Base-by-base conservation (phyloP, 495 filamentous ascomycete species). In the Apodospora peruviana region DNA sequence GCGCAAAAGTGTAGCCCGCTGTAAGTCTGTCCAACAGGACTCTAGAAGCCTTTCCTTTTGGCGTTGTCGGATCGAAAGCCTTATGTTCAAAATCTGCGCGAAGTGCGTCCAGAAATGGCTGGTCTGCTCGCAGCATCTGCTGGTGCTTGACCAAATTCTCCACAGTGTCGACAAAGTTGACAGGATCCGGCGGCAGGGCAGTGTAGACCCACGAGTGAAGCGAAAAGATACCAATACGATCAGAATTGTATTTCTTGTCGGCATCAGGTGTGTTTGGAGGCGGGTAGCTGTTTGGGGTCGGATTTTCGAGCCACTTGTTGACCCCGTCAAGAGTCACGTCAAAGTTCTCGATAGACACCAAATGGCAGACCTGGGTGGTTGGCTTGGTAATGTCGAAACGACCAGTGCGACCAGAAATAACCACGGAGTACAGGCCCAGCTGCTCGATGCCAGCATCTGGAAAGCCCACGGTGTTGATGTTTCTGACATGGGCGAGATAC, bases 131-230 rank as follows among this genome's bases (percentile, higher is more conserved):
- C 37, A 40, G 37, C 12, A 40, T n/a, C 7, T 40, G 11, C 12
- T 47, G 35, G 8, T 49, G 45, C 10, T 53, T 25, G 1, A 53
- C 61, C 9, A 71, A 38, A 4, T 55, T 34, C 23, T 17, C 32
- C 12, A 69, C 55, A 1, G 55, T 36, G 9, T 73, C 66, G 0
- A 44, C 11, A 9, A 71, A 51, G 45, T 66, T 72, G 32, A 70
- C 27, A 0, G 61, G 44, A 37, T 50, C 43, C 0, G 71, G 60
- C 4, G 75, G 76, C 1, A 68, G 27, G 14, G 51, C 46, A 0
- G 57, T 67, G 42, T 78, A 79, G 2, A 50, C 55, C 77, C 77
- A 80, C 11, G 52, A 59, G 45, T 71, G 57, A 4, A 80, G 58
- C 2, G 65, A 72, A 14, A 55, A 51, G 21, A 80, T 40, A 0